phyloP scores from a whole-genome alignment of 192 early-diverging fungal species.

The Tieghemiomyces parasiticus region DNA sequence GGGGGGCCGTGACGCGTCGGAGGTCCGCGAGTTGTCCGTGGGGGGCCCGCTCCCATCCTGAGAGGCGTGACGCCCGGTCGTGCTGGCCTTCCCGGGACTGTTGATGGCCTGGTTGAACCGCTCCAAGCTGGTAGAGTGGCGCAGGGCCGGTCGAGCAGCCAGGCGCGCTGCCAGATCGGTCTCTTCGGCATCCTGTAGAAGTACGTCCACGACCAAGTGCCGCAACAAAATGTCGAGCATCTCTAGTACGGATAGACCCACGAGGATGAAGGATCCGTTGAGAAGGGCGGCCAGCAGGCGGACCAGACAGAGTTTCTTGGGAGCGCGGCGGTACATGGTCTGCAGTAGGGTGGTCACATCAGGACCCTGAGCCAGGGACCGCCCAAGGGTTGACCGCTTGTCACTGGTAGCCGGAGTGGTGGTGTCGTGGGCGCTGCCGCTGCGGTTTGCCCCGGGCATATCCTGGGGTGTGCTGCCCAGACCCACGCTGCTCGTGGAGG shows the following conservation, averaged over 20 bases:
- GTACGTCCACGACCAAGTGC: conserved; percentile 20
- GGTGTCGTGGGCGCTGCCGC: too few species aligned
- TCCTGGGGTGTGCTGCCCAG: conserved; percentile 12
- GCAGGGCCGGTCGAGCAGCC: background rate
- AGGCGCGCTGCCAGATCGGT: background rate
- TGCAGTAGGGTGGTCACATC: too few species aligned
- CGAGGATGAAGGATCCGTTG: conserved; percentile 26
- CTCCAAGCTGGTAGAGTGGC: too few species aligned
- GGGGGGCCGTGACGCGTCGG: background rate
- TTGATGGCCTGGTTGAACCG: background rate
- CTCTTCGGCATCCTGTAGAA: conserved; percentile 6
- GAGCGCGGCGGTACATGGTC: conserved; percentile 8
- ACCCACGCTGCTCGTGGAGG: conserved; percentile 16
- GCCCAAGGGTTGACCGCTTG: too few species aligned
- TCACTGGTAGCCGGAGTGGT: background rate
- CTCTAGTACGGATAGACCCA: conserved; percentile 32
- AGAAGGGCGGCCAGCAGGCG: conserved; percentile 26
- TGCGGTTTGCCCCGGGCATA: background rate
- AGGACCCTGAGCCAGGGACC: too few species aligned
- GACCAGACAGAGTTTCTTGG: conserved; percentile 19
- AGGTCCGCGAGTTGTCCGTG: background rate
- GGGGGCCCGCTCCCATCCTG: too few species aligned
- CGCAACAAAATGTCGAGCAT: conserved; percentile 25
- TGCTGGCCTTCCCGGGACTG: background rate
- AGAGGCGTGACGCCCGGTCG: background rate